phyloP scores from a whole-genome alignment of 2,329 filamentous ascomycete species.

The Fusarium pseudoanthophilum region DNA sequence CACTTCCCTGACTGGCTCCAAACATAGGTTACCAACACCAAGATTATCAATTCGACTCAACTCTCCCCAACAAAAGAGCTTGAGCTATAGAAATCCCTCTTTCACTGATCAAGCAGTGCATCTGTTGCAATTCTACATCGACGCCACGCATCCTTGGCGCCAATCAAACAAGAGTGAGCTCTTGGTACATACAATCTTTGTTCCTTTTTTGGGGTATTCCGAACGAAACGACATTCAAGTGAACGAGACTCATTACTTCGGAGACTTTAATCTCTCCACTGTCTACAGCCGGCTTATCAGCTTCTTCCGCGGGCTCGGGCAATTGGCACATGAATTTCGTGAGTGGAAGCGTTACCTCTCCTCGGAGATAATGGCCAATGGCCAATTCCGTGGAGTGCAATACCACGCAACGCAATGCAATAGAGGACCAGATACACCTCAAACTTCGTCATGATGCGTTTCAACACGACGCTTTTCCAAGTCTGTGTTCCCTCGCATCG shows the following conservation, averaged over 20 bases:
- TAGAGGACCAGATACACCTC: conserved; percentile 1
- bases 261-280: not conserved
- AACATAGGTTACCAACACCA: conserved; percentile 4
- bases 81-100: not conserved
- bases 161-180: conserved; percentile 11
- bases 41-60: conserved; percentile 10
- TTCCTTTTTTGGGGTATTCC: conserved; percentile 13
- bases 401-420: conserved; percentile 12
- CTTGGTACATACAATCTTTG: not conserved
- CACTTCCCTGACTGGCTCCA: not conserved
- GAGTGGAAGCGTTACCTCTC: not conserved
- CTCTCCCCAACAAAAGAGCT: conserved; percentile 27
- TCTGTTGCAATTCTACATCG: conserved; percentile 13
- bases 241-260: conserved; percentile 5
- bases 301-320: not conserved
- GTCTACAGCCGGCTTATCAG: conserved; percentile 5
- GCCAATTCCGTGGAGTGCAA: not conserved
- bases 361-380: not conserved
- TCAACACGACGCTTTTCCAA: conserved; percentile 20
- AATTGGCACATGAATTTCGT: conserved; percentile 14
- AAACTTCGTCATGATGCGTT: conserved; percentile 34
- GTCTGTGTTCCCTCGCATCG: conserved; percentile 22
- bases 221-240: not conserved
- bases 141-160: conserved; percentile 27
- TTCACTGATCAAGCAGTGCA: not conserved